Evolutionary conservation across 139 green algal genomes (phyloP), one percentile per base, ranked within the genome.

Genomic region (Choricystis sp.): DNA sequence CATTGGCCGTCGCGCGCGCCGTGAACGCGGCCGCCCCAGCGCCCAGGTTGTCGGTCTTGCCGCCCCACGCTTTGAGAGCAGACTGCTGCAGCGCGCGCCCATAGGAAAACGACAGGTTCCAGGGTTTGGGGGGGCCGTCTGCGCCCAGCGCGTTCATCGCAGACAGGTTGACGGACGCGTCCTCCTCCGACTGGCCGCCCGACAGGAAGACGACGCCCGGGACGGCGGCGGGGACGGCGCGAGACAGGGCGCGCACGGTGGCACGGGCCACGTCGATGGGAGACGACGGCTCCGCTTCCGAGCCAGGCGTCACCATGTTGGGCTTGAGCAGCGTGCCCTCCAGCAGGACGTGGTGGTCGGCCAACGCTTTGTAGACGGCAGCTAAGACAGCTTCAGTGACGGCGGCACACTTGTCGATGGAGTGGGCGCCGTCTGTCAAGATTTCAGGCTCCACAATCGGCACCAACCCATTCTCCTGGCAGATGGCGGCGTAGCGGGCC

Each of bases 391-490:
- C 58, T 64, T 81, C 75, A 1, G 75, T 81, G 22, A 72, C 64
- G 26, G 75, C 75, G 24, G 65, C 65, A 59, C 75, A 81, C n/a
- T 64, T 57, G 2, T 95, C 80, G 60, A 94, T 89, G 66, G 52
- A 64, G 80, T 96, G 86, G 25, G 29, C 57, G 29, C 89, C 89
- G 62, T 86, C 76, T 14, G 62, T 76, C 57, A 85, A 77, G 52
- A 96, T 77, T 74, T 97, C 90, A 1, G 90, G 90, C 79, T 97
- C 90, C 40, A 97, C 82, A 66, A 97, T 96, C 9, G 90, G 90
- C 62, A 78, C 85, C 56, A 97, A 72, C 14, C 90, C 90, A 59
- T 82, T 80, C 29, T 80, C 69, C 66, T 95, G 89, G 61, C 75
- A 82, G 60, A 92, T 86, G 24, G 73, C 68, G 4, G 91, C 91